Evolutionary conservation across 192 early-diverging fungal genomes (phyloP), one percentile per base, ranked within the genome.

Genomic region (Backusella morwellensis): DNA sequence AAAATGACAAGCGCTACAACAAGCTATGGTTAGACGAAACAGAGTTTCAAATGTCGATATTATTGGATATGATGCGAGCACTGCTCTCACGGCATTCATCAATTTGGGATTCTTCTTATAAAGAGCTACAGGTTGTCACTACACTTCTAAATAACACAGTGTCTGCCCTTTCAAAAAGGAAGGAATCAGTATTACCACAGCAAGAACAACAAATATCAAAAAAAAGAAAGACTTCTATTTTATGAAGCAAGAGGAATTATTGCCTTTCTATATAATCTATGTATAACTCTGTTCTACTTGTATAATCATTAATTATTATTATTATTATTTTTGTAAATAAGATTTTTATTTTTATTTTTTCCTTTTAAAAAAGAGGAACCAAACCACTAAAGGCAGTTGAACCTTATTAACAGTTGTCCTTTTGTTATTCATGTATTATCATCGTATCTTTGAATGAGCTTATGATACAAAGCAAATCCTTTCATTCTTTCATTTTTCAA

Each of bases 31-130:
- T 70, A 70, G 68, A 70, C 12, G 68, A 70, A 38, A 70, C 38
- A 19, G 68, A 70, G 19, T 70, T 70, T 41, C 68, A 70, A 70
- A 70, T 70, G 68, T 35, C 35, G 21, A 70, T 70, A 35, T 70
- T 70, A 23, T 41, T 70, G 68, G 68, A 70, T 40, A 23, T 70
- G 36, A 70, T 38, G 35, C 35, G 68, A 70, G 68, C 68, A 12
- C 29, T 63, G 26, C 56, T 63, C 26, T 63, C 56, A 63, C 23
- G 21, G 23, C 56, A 63, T 14, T 63, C 56, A 63, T 63, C 56
- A 12, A 29, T 14, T 29, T 63, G 21, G 56, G 56, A 63, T 14
- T 63, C 56, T 29, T 63, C 56, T 29, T 29, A 63, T 12, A 63
- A 63, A 29, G 56, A 63, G 23, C 26, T 63, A 29, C 23, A 63